These are phyloP conservation scores for Hyaloscypha finlandica DNA, from an alignment of 495 filamentous ascomycete species.

Conservation along the genomic window DNA sequence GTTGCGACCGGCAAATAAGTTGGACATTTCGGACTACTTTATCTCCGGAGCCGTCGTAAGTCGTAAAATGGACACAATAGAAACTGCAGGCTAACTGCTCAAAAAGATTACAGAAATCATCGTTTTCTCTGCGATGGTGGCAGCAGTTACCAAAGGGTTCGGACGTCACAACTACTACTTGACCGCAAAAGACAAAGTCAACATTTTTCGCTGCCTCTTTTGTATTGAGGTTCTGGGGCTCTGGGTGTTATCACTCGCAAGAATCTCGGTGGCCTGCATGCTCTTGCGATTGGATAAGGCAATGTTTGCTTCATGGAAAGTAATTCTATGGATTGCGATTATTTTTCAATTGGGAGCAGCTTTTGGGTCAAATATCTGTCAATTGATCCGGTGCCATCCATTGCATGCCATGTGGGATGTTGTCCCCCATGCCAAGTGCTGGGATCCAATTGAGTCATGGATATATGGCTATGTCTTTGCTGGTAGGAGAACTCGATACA, in stretches of 20 bases:
- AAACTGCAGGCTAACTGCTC: not conserved
- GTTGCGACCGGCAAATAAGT: not conserved
- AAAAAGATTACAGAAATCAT: not conserved
- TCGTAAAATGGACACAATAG: not conserved
- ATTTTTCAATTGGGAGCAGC: not conserved
- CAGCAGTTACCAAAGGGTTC: not conserved
- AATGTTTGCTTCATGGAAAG: not conserved
- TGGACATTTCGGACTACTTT: conserved; percentile 1
- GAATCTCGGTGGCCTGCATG: not conserved
- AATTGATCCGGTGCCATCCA: not conserved
- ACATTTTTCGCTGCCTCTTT: not conserved
- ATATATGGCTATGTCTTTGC: not conserved
- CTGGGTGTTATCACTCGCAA: not conserved
- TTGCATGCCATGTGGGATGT: not conserved
- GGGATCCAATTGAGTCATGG: not conserved
- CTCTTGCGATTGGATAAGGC: not conserved
- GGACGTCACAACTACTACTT: conserved; percentile 12
- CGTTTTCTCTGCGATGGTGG: not conserved
- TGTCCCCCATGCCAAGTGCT: not conserved
- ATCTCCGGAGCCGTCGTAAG: conserved; percentile 2
- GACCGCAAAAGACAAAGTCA: not conserved
- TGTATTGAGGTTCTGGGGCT: not conserved
- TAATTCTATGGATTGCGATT: not conserved
- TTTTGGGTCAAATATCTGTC: not conserved
- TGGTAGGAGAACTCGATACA: not conserved